These are phyloP conservation scores for Mycena capillaripes DNA, from an alignment of 768 basidiomycete species.

Conservation along the genomic window DNA sequence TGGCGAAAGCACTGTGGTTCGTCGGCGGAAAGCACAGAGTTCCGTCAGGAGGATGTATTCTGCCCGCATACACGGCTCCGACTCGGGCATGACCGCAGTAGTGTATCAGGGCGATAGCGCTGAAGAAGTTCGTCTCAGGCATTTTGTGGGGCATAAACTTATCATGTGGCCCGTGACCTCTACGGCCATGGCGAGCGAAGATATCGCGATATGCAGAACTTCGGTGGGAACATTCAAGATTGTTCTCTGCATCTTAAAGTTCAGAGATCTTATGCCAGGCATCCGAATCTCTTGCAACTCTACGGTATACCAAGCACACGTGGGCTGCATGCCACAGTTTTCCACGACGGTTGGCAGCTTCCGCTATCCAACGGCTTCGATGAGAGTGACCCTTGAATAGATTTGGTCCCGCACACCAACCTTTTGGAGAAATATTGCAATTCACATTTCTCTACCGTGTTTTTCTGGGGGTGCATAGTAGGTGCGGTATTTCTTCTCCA, in stretches of 20 bases:
- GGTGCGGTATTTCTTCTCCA: background rate
- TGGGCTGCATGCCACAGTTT: background rate
- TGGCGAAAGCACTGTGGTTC: background rate
- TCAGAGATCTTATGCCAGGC: background rate
- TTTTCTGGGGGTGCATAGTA: background rate
- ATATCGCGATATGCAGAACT: constrained; percentile 1
- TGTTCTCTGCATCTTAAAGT: too few relatives aligned
- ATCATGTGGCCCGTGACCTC: background rate
- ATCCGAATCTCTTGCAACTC: constrained; percentile 11
- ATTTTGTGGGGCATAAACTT: too few relatives aligned
- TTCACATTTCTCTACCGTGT: background rate
- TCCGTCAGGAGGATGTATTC: background rate
- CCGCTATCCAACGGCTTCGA: background rate
- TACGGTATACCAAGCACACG: background rate
- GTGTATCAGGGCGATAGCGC: constrained; percentile 5
- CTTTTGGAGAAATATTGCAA: background rate
- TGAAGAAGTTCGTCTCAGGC: background rate
- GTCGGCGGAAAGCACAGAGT: background rate
- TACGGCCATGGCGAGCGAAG: constrained; percentile 1
- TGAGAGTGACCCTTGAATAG: background rate
- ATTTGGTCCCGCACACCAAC: background rate
- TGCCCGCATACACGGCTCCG: background rate
- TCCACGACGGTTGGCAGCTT: constrained; percentile 1
- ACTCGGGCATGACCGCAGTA: background rate
- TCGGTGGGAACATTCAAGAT: background rate